A percentile compares a stretch with the other conserved stretches of the same genome.
Conservation (phyloP, 2,329 filamentous ascomycete species). For the Metarhizium brunneum region DNA sequence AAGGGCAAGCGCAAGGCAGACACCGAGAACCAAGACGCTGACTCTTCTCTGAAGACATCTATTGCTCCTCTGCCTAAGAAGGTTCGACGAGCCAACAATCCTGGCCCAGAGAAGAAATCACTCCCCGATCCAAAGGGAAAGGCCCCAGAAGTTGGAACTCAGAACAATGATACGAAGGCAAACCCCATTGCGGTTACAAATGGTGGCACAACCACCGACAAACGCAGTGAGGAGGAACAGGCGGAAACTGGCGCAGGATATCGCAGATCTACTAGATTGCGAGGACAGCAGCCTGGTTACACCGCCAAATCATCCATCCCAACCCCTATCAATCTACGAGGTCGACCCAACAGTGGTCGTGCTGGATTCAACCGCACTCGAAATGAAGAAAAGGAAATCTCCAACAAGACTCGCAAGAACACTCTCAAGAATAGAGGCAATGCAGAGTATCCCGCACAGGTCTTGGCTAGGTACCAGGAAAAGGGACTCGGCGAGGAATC, state of each 20-base stretch:
- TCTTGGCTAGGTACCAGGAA: slow-evolving; percentile 21
- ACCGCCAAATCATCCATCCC: slow-evolving; percentile 24
- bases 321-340: slow-evolving; percentile 23
- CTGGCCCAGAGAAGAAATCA: neutral
- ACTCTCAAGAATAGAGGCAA: slow-evolving; percentile 26
- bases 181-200: neutral
- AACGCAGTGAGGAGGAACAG: slow-evolving; percentile 9
- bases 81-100: slow-evolving; percentile 11
- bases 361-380: slow-evolving; percentile 14
- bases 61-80: slow-evolving; percentile 16
- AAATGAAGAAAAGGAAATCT: slow-evolving; percentile 23
- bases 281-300: slow-evolving; percentile 10
- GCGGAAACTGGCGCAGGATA: slow-evolving; percentile 10
- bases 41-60: slow-evolving; percentile 13
- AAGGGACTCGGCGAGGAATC: slow-evolving; percentile 11
- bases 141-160: neutral
- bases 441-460: slow-evolving; percentile 24
- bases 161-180: too few species aligned
- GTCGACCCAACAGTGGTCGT: slow-evolving; percentile 11
- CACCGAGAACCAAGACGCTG: slow-evolving; percentile 8
- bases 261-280: slow-evolving; percentile 25
- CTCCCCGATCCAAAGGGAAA: neutral
- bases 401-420: slow-evolving; percentile 23
- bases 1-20: slow-evolving; percentile 24
- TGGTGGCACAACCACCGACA: neutral